Conservation (phyloP, 2,329 filamentous ascomycete species). For the Gremmenia infestans region DNA sequence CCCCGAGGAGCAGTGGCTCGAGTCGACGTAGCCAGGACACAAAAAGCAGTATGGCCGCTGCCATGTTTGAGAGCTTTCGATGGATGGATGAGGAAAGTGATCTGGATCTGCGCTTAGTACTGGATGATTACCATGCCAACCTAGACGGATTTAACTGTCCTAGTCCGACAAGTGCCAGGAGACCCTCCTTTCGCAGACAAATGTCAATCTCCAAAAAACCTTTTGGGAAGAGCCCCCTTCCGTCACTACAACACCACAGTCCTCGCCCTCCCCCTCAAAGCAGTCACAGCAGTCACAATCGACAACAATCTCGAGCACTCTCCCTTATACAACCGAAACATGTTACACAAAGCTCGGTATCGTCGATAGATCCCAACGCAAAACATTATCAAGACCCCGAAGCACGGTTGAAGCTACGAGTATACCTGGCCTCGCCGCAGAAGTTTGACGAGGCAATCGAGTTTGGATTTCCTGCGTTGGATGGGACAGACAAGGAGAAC, state of each 20-base stretch:
- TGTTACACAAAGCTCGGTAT: conserved; percentile 35
- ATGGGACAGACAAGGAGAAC: conserved; percentile 33
- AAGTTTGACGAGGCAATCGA: conserved; percentile 95
- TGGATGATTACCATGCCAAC: conserved; percentile 68
- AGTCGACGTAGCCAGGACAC: conserved; percentile 12
- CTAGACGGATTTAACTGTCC: conserved; percentile 41
- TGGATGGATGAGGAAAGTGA: conserved; percentile 72
- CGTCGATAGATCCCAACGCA: conserved; percentile 63
- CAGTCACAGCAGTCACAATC: conserved; percentile 17
- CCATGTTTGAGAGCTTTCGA: conserved; percentile 60
- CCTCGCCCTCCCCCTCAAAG: conserved; percentile 17
- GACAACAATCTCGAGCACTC: conserved; percentile 49
- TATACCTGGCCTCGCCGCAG: conserved; percentile 82
- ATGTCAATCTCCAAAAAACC: conserved; percentile 66
- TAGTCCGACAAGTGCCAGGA: conserved; percentile 40
- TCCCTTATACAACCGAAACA: conserved; percentile 47
- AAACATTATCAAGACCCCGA: conserved; percentile 89
- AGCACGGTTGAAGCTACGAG: conserved; percentile 76
- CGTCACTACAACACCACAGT: conserved; percentile 26
- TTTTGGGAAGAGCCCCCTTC: conserved; percentile 50
- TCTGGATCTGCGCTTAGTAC: conserved; percentile 59
- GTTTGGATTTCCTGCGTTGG: conserved; percentile 76
- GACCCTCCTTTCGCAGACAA: conserved; percentile 63
- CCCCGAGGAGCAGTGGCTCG: conserved; percentile 20
- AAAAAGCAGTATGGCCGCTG: conserved; percentile 23